Conservation (phyloP, 768 basidiomycete genomes). For the Sporobolomyces phaffii region DNA sequence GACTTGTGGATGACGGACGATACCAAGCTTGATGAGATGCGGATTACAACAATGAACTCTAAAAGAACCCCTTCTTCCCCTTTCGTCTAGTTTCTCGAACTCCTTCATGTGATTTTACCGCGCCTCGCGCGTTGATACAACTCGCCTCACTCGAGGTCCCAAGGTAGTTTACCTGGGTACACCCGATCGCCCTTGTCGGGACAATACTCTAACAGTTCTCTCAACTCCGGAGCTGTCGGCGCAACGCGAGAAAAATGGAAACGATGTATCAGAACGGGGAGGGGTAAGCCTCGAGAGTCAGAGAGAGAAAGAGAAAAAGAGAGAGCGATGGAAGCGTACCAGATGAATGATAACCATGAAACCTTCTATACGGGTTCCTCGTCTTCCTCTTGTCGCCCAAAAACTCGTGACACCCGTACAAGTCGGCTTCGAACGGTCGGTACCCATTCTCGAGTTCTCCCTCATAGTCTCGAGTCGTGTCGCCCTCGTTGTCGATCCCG, state of each 20-base stretch:
- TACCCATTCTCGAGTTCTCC: constrained; percentile 89
- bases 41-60: too few species aligned
- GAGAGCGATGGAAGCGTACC: constrained; percentile 1
- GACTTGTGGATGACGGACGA: too few species aligned
- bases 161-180: constrained; percentile 38
- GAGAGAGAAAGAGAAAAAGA: neutral
- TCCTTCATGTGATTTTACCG: too few species aligned
- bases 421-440: constrained; percentile 65
- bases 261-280: constrained; percentile 62
- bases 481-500: constrained; percentile 63
- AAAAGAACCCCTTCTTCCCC: too few species aligned
- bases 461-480: constrained; percentile 49
- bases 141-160: constrained; percentile 38
- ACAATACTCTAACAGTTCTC: constrained; percentile 73
- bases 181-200: constrained; percentile 49
- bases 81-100: too few species aligned
- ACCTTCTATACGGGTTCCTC: constrained; percentile 40
- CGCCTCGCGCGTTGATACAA: too few species aligned
- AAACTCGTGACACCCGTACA: constrained; percentile 76
- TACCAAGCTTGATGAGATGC: too few species aligned
- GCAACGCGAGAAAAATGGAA: too few species aligned
- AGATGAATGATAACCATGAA: constrained; percentile 30
- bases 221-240: constrained; percentile 59
- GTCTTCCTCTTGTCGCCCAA: constrained; percentile 54
- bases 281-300: constrained; percentile 57